Evolutionary conservation across 2,329 filamentous ascomycete genomes (phyloP).

Genomic region (Septoria petroselini): DNA sequence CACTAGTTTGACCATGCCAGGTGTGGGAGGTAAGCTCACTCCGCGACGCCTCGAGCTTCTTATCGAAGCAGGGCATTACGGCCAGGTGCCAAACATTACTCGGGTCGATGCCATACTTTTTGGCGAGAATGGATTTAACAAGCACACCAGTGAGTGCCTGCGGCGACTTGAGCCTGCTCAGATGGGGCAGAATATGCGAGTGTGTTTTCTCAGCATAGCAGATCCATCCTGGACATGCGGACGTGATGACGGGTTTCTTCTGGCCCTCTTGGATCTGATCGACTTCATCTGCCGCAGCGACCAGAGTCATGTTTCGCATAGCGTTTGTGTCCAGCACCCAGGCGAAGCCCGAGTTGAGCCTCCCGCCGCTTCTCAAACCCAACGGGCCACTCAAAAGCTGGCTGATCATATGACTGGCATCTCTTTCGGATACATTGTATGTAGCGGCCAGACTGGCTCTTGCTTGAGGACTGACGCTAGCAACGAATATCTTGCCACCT

Average conservation of each 20-base stretch:
- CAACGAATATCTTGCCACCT: constrained; percentile 77
- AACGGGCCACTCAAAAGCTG: constrained; percentile 69
- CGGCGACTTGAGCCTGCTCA: constrained; percentile 88
- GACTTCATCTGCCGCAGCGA: constrained; percentile 53
- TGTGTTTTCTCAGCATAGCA: constrained; percentile 99
- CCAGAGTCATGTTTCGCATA: constrained; percentile 77
- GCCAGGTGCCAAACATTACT: constrained; percentile 89
- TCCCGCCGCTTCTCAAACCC: constrained; percentile 68
- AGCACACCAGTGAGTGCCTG: constrained; percentile 89
- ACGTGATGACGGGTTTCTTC: constrained; percentile 70
- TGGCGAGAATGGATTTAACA: constrained; percentile 79
- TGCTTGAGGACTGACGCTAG: constrained; percentile 87
- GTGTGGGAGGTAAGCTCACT: constrained; percentile 71
- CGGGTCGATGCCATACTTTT: constrained; percentile 66
- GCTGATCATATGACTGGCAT: constrained; percentile 78
- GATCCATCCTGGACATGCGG: constrained; percentile 95
- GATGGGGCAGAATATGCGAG: constrained; percentile 83
- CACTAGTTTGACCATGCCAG: constrained; percentile 40
- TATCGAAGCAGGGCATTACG: constrained; percentile 98
- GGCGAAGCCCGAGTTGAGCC: constrained; percentile 71
- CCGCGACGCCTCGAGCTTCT: constrained; percentile 93
- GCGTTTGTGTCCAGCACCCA: constrained; percentile 91
- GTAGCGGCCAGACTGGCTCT: constrained; percentile 85
- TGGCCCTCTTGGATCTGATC: constrained; percentile 39
- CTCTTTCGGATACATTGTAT: constrained; percentile 67